These are phyloP conservation scores for Cucurbitaria berberidis DNA, from an alignment of 2,329 filamentous ascomycete genomes.

Conservation along the genomic window DNA sequence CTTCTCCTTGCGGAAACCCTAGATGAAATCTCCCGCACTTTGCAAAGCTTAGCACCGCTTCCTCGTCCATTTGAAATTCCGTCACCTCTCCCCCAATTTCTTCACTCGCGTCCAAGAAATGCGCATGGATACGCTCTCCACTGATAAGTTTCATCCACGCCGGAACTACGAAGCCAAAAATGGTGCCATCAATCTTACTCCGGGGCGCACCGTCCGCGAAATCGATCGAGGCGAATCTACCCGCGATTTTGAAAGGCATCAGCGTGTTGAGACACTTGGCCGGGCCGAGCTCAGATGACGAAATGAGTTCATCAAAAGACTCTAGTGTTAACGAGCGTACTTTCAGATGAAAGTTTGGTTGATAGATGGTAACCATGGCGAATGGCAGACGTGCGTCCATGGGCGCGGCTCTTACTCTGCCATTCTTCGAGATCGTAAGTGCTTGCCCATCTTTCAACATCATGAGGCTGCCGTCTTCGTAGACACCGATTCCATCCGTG, in stretches of 20 bases:
- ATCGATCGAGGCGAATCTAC: constrained; percentile 44
- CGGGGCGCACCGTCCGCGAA: constrained; percentile 27
- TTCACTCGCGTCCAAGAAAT: constrained; percentile 40
- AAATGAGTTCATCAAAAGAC: constrained; percentile 22
- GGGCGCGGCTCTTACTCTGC: constrained; percentile 39
- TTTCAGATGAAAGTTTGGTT: constrained; percentile 43
- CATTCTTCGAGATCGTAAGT: constrained; percentile 41
- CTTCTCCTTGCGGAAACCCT: constrained; percentile 51
- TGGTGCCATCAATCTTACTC: constrained; percentile 44
- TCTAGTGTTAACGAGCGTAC: constrained; percentile 26
- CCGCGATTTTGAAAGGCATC: constrained; percentile 48
- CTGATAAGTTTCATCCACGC: constrained; percentile 50
- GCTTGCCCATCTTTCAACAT: constrained; percentile 45
- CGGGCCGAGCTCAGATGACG: constrained; percentile 18
- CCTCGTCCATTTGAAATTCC: constrained; percentile 47
- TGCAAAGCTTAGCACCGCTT: constrained; percentile 45
- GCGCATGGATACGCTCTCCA: constrained; percentile 48
- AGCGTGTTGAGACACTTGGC: constrained; percentile 47
- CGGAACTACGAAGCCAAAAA: constrained; percentile 51
- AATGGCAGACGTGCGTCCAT: constrained; percentile 46
- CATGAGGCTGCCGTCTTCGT: constrained; percentile 50
- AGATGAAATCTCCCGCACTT: constrained; percentile 53
- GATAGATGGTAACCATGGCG: constrained; percentile 52
- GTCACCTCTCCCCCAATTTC: constrained; percentile 45
- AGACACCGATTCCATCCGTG: constrained; percentile 52